Evolutionary conservation across 306 rosid species (phyloP).

Genomic region (Vigna angularis): DNA sequence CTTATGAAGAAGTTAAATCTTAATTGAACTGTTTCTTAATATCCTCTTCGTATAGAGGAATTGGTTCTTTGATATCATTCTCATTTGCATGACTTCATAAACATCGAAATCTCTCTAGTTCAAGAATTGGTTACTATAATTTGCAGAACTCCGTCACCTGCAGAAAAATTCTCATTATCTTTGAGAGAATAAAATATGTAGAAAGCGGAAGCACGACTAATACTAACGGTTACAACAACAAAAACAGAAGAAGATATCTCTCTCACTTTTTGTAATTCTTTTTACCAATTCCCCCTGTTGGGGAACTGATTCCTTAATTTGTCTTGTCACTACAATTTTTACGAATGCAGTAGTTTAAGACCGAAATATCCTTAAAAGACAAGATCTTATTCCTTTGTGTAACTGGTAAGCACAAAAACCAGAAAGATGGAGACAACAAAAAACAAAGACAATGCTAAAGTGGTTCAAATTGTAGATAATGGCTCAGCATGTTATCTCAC

Average conservation of each 20-base stretch:
- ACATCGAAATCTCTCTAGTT: background rate
- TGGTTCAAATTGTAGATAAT: background rate
- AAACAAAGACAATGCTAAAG: background rate
- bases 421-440: slow-evolving; percentile 6
- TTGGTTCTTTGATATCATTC: background rate
- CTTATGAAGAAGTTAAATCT: too few species aligned
- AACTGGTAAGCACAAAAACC: background rate
- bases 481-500: slow-evolving; percentile 1
- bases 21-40: too few species aligned
- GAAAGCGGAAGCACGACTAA: too few species aligned
- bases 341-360: background rate
- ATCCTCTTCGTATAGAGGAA: slow-evolving; percentile 6
- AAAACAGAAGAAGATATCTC: too few species aligned
- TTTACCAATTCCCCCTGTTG: background rate
- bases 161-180: background rate
- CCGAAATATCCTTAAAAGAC: background rate
- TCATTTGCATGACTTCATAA: background rate
- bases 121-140: background rate
- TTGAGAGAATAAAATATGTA: too few species aligned
- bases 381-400: slow-evolving; percentile 4
- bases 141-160: background rate
- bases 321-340: background rate
- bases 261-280: too few species aligned
- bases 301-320: background rate
- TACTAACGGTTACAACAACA: too few species aligned